phyloP scores from a whole-genome alignment of 2,329 filamentous ascomycete species.

The Escovopsis weberi region DNA sequence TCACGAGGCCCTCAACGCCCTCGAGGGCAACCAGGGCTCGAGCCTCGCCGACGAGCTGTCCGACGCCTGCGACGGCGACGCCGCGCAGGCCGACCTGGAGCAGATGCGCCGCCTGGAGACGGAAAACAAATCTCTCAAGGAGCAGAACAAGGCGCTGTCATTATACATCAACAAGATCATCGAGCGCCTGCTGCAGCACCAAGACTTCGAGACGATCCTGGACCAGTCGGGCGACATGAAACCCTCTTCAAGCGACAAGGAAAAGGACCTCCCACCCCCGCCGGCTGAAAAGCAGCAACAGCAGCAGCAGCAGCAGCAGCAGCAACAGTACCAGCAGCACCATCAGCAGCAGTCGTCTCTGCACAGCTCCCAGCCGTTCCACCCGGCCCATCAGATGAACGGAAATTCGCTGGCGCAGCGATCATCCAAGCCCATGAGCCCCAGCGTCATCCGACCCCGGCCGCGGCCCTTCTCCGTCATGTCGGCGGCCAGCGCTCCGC shows the following conservation, averaged over 20 bases:
- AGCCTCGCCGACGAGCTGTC: slow-evolving; percentile 83
- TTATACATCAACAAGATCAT: slow-evolving; percentile 99
- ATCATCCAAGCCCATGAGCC: slow-evolving; percentile 45
- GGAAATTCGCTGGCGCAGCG: slow-evolving; percentile 42
- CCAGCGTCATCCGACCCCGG: slow-evolving; percentile 29
- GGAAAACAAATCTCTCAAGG: slow-evolving; percentile 67
- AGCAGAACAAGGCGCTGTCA: slow-evolving; percentile 93
- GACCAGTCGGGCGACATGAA: slow-evolving; percentile 55
- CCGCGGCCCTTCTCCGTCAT: slow-evolving; percentile 44
- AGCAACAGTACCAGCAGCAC: no score
- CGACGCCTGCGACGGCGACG: slow-evolving; percentile 44
- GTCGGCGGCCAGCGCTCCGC: slow-evolving; percentile 20
- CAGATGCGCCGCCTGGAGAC: slow-evolving; percentile 51
- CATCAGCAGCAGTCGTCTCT: no score
- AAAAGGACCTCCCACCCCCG: slow-evolving; percentile 76
- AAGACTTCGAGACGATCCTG: slow-evolving; percentile 87
- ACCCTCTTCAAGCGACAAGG: slow-evolving; percentile 27
- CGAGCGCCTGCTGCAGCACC: slow-evolving; percentile 81
- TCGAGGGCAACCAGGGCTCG: slow-evolving; percentile 41
- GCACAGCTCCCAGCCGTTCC: no score
- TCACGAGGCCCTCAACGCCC: slow-evolving; percentile 48
- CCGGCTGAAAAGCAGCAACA: slow-evolving; percentile 20
- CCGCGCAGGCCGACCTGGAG: slow-evolving; percentile 35
- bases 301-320: not conserved
- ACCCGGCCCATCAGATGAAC: slow-evolving; percentile 8